Evolutionary conservation across 1,284 basidiomycete genomes (phyloP), one percentile per base, ranked within the genome.

Genomic region (Earliella scabrosa): DNA sequence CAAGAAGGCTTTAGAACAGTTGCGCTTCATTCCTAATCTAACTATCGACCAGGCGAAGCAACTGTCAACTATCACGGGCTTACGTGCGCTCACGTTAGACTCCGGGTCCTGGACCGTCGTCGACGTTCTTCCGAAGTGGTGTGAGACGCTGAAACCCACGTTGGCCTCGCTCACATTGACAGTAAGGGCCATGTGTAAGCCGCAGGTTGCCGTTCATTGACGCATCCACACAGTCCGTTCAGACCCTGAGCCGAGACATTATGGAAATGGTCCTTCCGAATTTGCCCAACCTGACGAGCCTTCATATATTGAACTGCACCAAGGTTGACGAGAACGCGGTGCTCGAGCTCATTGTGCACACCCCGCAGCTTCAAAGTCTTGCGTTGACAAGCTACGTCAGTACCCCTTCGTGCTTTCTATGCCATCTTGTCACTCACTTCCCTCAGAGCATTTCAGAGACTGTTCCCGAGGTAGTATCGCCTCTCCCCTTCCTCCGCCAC

Each of bases 291-390:
- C 74, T 90, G 9, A 68, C 71, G 10, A 79, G 79, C 11, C 73
- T 90, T 2, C 85, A 89, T 67, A 67, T 90, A 34, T 66, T 88
- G 21, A 76, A 75, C 8, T 90, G 88, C 66, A 68, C 77, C 2
- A 80, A 81, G 58, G 65, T 87, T 26, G 77, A 83, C 45, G 83
- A 88, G 61, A 56, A 66, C 9, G 64, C 67, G 20, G 69, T 87
- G 9, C 72, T 90, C 34, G 72, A 70, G 13, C 72, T 81, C 10
- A 68, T 80, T 8, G 56, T 66, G 0, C 71, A 82, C 46, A 82
- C 79, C 0, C 86, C 86, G 0, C 65, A 72, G 9, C 73, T 90
- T 9, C 80, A 82, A 60, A 83, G 77, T 56, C 72, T 90, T 0
- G 82, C 86, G 1, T 74, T 89, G 18, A 82, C 83, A 6, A 75